Conservation (phyloP, 495 filamentous ascomycete species). For the Lophiotrema nucula region DNA sequence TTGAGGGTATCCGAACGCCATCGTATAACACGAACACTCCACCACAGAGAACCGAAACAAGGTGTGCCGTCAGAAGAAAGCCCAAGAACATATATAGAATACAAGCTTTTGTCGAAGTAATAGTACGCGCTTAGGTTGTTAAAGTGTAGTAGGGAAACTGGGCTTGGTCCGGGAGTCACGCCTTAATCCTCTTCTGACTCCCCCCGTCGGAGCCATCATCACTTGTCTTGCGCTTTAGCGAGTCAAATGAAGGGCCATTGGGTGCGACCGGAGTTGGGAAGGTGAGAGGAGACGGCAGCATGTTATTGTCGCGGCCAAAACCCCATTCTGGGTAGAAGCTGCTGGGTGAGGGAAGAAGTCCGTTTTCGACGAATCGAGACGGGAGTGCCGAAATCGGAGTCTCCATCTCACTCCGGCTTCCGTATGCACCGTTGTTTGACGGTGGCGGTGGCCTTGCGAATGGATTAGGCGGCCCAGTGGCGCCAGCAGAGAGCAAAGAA, state of each 20-base stretch:
- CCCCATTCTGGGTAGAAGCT: constrained; percentile 94
- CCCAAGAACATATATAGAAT: neutral
- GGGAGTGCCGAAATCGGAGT: constrained; percentile 98
- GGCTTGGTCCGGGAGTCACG: neutral
- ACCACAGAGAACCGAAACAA: neutral
- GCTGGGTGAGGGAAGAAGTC: constrained; percentile 80
- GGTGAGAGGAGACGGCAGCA: constrained; percentile 85
- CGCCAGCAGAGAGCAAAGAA: constrained; percentile 83
- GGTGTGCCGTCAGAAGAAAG: neutral
- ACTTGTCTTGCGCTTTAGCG: constrained; percentile 44
- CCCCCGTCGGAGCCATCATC: constrained; percentile 33
- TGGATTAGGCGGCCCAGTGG: constrained; percentile 89
- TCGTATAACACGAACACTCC: no score
- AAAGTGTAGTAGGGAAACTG: neutral
- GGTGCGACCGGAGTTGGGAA: constrained; percentile 83
- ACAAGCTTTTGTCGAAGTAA: neutral
- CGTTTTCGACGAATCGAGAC: constrained; percentile 81
- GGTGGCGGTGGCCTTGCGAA: constrained; percentile 82
- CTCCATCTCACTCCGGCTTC: constrained; percentile 73
- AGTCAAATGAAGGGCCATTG: constrained; percentile 46
- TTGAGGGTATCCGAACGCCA: neutral
- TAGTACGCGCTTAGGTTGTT: no score
- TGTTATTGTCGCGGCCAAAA: constrained; percentile 68
- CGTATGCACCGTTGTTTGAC: constrained; percentile 53
- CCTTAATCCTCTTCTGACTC: constrained; percentile 29